Conservation (phyloP, 495 filamentous ascomycete genomes). For the Letharia lupina region DNA sequence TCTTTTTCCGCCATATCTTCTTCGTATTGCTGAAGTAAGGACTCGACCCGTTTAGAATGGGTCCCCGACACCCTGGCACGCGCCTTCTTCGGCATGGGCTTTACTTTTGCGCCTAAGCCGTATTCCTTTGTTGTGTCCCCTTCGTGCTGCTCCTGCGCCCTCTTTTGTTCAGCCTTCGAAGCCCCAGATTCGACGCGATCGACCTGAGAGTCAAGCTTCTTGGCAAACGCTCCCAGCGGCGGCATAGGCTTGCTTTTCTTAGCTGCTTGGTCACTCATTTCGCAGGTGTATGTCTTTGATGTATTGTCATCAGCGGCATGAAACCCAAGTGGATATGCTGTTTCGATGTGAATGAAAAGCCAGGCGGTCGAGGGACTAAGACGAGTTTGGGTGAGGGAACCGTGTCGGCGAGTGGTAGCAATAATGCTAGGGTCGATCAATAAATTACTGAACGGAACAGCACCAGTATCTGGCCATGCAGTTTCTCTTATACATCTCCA, state of each 20-base stretch:
- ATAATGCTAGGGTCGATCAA: neutral
- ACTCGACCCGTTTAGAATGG: neutral
- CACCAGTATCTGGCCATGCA: neutral
- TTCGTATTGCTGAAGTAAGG: neutral
- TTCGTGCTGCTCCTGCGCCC: neutral
- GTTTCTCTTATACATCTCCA: neutral
- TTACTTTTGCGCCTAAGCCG: neutral
- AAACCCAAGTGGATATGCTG: neutral
- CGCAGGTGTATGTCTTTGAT: neutral
- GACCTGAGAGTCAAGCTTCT: neutral
- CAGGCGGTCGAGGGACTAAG: neutral
- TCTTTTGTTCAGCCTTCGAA: neutral
- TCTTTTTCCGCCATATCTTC: neutral
- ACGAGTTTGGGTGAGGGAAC: neutral
- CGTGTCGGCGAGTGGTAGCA: neutral
- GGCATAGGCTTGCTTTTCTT: neutral
- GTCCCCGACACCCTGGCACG: neutral
- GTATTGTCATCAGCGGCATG: neutral
- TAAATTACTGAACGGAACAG: neutral
- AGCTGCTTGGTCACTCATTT: neutral
- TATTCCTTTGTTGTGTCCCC: neutral
- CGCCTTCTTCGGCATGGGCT: neutral
- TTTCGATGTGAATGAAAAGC: neutral
- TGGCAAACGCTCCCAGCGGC: neutral
- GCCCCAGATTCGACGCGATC: neutral